These are phyloP conservation scores for Diaporthe sp. DNA, from an alignment of 2,329 filamentous ascomycete species.

Conservation along the genomic window DNA sequence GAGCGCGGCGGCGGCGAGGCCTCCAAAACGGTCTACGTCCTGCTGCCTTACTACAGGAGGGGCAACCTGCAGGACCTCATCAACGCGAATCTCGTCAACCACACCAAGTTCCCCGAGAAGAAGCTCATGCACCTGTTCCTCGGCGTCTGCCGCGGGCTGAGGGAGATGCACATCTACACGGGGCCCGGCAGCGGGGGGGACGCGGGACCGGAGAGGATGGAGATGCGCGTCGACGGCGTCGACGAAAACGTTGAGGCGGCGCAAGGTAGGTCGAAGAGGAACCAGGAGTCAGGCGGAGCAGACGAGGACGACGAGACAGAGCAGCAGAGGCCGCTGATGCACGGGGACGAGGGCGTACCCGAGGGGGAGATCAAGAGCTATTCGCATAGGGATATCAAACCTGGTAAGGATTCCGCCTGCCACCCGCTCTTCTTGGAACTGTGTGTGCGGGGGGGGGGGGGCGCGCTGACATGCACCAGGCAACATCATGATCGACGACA, in stretches of 20 bases:
- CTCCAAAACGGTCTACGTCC: conserved; percentile 94
- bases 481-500: conserved; percentile 98
- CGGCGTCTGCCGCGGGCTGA: conserved; percentile 88
- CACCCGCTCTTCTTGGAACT: too few species aligned
- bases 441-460: background rate
- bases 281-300: conserved; percentile 50
- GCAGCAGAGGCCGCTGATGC: conserved; percentile 87
- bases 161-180: conserved; percentile 90
- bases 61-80: conserved; percentile 98
- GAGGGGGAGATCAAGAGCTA: conserved; percentile 81
- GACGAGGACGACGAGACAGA: conserved; percentile 78
- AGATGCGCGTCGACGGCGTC: conserved; percentile 55
- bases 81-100: conserved; percentile 98
- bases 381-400: conserved; percentile 96
- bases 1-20: conserved; percentile 72
- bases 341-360: conserved; percentile 77
- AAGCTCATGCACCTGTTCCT: conserved; percentile 90
- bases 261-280: conserved; percentile 54
- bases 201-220: conserved; percentile 58
- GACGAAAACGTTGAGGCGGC: conserved; percentile 49
- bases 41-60: conserved; percentile 93
- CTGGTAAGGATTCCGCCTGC: conserved; percentile 67
- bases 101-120: conserved; percentile 88
- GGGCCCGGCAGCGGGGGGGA: conserved; percentile 49
- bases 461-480: conserved; percentile 57